phyloP scores from a whole-genome alignment of 371 early-diverging fungal species.

The Mortierella sp. region DNA sequence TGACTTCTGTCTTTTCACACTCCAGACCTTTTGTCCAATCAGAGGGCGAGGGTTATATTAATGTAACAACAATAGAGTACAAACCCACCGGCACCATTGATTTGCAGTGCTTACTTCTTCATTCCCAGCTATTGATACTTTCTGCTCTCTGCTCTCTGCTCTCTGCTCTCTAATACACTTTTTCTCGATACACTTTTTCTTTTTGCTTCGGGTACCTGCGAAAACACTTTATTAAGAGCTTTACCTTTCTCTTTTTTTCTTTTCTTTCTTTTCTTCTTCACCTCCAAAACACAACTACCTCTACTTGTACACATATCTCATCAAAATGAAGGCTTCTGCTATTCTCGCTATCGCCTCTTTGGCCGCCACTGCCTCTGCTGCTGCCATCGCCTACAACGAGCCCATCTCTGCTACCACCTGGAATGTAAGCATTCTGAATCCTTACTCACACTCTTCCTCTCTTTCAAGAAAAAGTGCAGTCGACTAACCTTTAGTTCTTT shows the following conservation, averaged over 20 bases:
- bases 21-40: no score
- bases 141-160: neutral
- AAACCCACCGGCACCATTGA: no score
- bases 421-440: slow-evolving; percentile 2
- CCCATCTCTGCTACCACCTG: slow-evolving; percentile 31
- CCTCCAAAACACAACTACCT: slow-evolving; percentile 25
- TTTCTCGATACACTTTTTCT: neutral
- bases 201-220: neutral
- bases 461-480: neutral
- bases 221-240: neutral
- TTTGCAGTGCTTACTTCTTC: no score
- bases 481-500: neutral
- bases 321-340: slow-evolving; percentile 35
- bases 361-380: slow-evolving; percentile 33
- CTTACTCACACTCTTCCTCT: neutral
- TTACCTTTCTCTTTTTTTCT: neutral
- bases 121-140: no score
- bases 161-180: neutral
- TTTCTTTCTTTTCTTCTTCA: slow-evolving; percentile 17
- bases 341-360: slow-evolving; percentile 25
- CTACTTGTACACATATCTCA: neutral
- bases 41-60: no score
- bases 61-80: no score
- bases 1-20: no score
- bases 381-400: slow-evolving; percentile 10